Evolutionary conservation across 108 stramenopile species (phyloP).

Genomic region (Nannochloropsis salina): DNA sequence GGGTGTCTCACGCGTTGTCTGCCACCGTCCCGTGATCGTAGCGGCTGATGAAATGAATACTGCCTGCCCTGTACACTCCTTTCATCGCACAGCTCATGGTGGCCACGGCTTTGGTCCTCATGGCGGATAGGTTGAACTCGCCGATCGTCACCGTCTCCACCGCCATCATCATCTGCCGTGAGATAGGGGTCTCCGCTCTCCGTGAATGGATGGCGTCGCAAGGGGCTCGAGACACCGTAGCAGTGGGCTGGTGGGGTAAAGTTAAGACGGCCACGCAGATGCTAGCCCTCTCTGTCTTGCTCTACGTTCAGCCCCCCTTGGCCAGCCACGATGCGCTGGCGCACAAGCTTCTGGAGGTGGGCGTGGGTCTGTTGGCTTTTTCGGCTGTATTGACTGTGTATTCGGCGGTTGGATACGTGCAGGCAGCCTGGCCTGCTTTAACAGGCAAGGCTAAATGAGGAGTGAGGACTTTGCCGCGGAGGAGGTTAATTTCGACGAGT

Average conservation of each 20-base stretch:
- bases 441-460: slow-evolving; percentile 26
- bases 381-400: slow-evolving; percentile 41
- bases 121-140: slow-evolving; percentile 67
- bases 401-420: slow-evolving; percentile 35
- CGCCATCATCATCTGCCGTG: slow-evolving; percentile 74
- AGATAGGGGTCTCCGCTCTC: slow-evolving; percentile 77
- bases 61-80: not conserved
- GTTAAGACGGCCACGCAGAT: slow-evolving; percentile 48
- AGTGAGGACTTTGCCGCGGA: too few relatives aligned
- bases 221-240: slow-evolving; percentile 69
- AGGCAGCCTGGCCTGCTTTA: slow-evolving; percentile 47
- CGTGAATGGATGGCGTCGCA: slow-evolving; percentile 89
- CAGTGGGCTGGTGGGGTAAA: slow-evolving; percentile 61
- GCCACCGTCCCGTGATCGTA: too few relatives aligned
- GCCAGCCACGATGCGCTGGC: not conserved
- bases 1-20: too few relatives aligned
- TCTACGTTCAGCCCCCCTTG: slow-evolving; percentile 36
- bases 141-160: slow-evolving; percentile 65
- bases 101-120: slow-evolving; percentile 70
- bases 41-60: not conserved
- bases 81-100: slow-evolving; percentile 67
- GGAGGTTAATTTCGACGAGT: too few relatives aligned
- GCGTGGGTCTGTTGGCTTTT: slow-evolving; percentile 34
- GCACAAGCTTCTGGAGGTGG: slow-evolving; percentile 18
- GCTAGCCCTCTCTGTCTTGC: slow-evolving; percentile 40